These are phyloP conservation scores for Neophaeococcomyces mojaviensis DNA, from an alignment of 2,329 filamentous ascomycete species.

Conservation along the genomic window DNA sequence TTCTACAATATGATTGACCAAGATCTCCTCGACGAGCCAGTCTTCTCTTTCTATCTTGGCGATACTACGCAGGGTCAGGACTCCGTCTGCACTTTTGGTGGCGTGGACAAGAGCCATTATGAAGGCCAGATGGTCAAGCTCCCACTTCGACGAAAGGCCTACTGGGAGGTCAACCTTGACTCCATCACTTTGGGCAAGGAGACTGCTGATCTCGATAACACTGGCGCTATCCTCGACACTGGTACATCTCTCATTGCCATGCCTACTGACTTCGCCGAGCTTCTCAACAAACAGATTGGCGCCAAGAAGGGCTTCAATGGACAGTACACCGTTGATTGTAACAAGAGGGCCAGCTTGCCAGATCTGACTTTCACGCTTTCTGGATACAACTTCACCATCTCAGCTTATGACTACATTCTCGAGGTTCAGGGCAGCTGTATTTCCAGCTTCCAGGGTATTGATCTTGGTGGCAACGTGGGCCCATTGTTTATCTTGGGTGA, in stretches of 20 bases:
- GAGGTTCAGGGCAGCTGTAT: slow-evolving; percentile 94
- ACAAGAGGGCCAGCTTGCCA: slow-evolving; percentile 72
- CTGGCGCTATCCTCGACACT: slow-evolving; percentile 94
- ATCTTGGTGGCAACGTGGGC: slow-evolving; percentile 74
- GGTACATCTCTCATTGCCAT: slow-evolving; percentile 96
- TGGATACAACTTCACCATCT: slow-evolving; percentile 89
- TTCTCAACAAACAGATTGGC: slow-evolving; percentile 94
- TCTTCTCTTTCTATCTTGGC: slow-evolving; percentile 95
- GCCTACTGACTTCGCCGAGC: slow-evolving; percentile 81
- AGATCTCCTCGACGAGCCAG: slow-evolving; percentile 77
- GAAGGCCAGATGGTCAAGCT: slow-evolving; percentile 86
- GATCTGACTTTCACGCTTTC: slow-evolving; percentile 86
- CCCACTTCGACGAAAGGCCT: slow-evolving; percentile 93
- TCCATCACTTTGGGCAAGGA: slow-evolving; percentile 81
- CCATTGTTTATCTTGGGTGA: slow-evolving; percentile 93
- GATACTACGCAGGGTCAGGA: slow-evolving; percentile 62
- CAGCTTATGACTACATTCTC: slow-evolving; percentile 85
- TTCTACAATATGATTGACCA: slow-evolving; percentile 96
- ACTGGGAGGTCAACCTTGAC: slow-evolving; percentile 98
- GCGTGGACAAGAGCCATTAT: slow-evolving; percentile 73
- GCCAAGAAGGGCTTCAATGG: slow-evolving; percentile 97
- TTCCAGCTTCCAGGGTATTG: slow-evolving; percentile 96
- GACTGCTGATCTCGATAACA: slow-evolving; percentile 83
- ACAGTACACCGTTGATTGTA: slow-evolving; percentile 90
- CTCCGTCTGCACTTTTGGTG: slow-evolving; percentile 86